A percentile compares a stretch with the other conserved stretches of the same genome.
Evolutionary conservation across 345 rosid species (phyloP).

Genomic region (Carallia brachiata): DNA sequence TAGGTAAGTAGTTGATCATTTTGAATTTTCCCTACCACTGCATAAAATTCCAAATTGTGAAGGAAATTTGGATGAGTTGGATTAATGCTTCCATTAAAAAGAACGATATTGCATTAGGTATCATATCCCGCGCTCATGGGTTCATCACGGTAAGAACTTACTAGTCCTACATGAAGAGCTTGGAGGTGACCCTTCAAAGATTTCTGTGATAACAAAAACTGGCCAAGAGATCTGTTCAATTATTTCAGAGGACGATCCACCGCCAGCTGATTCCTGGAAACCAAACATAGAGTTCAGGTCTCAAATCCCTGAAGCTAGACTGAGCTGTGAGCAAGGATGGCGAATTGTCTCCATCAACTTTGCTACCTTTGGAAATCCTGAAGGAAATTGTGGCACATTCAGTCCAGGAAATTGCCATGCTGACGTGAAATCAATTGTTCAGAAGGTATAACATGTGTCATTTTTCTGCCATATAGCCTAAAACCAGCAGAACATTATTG

Average conservation of each 20-base stretch:
- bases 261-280: conserved; percentile 49
- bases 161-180: conserved; percentile 62
- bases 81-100: neutral
- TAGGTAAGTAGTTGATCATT: too few species aligned
- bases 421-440: conserved; percentile 26
- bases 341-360: conserved; percentile 43
- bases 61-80: too few species aligned
- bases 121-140: conserved; percentile 58
- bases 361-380: conserved; percentile 55
- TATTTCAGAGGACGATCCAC: conserved; percentile 52
- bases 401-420: conserved; percentile 44
- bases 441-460: conserved; percentile 31
- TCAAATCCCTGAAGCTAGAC: conserved; percentile 40
- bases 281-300: conserved; percentile 25
- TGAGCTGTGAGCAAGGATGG: conserved; percentile 56
- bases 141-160: conserved; percentile 48
- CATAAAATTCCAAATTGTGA: too few species aligned
- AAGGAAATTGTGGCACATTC: conserved; percentile 51
- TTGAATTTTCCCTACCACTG: too few species aligned
- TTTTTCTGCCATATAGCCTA: neutral
- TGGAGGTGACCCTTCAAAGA: conserved; percentile 53
- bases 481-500: too few species aligned
- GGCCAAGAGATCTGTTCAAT: conserved; percentile 52
- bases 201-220: conserved; percentile 38
- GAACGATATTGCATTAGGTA: conserved; percentile 32